Percentiles rank a stretch among this genome's conserved stretches.
These are phyloP conservation scores for Beauveria sp. DNA, from an alignment of 2,329 filamentous ascomycete species.

Conservation along the genomic window DNA sequence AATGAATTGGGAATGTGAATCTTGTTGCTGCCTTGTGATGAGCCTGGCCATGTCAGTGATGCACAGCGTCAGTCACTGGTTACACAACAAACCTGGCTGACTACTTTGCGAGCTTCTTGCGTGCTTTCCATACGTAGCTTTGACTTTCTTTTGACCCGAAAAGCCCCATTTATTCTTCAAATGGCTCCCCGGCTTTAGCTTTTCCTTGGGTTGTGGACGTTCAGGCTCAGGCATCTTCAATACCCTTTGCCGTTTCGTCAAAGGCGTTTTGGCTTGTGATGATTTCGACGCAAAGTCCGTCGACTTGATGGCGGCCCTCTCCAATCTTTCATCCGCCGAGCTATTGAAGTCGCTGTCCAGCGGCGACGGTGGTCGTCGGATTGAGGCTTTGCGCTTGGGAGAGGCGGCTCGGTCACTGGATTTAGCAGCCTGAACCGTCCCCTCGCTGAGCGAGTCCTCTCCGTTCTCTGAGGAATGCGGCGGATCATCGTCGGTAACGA, in stretches of 20 bases:
- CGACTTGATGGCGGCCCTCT: conserved; percentile 24
- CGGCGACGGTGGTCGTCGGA: background rate
- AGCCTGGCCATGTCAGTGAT: background rate
- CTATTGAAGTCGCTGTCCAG: conserved; percentile 14
- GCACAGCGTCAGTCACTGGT: too few relatives aligned
- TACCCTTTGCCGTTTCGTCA: background rate
- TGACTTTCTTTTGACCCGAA: too few relatives aligned
- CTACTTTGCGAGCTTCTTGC: conserved; percentile 17
- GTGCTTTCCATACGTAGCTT: conserved; percentile 20
- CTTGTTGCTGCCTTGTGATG: conserved; percentile 1
- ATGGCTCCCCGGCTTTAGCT: conserved; percentile 17
- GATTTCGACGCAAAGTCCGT: conserved; percentile 23
- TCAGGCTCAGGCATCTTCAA: background rate
- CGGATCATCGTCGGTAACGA: conserved; percentile 12
- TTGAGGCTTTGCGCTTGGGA: background rate
- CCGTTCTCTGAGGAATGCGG: conserved; percentile 25
- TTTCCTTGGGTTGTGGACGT: background rate
- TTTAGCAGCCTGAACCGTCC: background rate
- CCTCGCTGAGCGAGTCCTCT: conserved; percentile 12
- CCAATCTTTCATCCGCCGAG: conserved; percentile 21
- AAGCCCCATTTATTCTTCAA: conserved; percentile 16
- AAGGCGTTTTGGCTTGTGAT: background rate
- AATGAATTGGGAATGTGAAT: conserved; percentile 3
- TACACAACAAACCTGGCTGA: background rate
- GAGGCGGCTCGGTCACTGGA: background rate